These are phyloP conservation scores for Pichia sorboxylosa DNA, from an alignment of 1,139 yeast genomes.

Conservation along the genomic window DNA sequence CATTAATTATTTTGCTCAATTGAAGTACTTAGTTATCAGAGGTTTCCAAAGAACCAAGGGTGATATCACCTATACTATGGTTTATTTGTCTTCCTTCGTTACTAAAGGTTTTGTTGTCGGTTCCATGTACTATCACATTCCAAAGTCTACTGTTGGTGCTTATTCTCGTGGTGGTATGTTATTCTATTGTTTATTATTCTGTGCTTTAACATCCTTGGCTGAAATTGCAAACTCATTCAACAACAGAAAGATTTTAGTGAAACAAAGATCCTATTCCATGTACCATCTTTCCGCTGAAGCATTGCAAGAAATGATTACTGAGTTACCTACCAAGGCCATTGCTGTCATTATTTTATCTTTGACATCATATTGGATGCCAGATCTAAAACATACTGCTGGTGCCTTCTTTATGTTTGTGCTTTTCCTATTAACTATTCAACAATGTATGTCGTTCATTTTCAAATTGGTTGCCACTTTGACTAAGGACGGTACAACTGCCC, in stretches of 20 bases:
- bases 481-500: slow-evolving; percentile 47
- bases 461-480: slow-evolving; percentile 50
- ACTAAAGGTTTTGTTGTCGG: slow-evolving; percentile 44
- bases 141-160: slow-evolving; percentile 35
- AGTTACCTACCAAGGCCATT: slow-evolving; percentile 37
- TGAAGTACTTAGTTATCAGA: slow-evolving; percentile 35
- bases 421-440: slow-evolving; percentile 29
- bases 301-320: slow-evolving; percentile 33
- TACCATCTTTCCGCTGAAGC: slow-evolving; percentile 54
- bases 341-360: slow-evolving; percentile 34
- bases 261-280: slow-evolving; percentile 44
- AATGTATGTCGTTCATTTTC: slow-evolving; percentile 40
- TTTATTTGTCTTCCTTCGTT: slow-evolving; percentile 31
- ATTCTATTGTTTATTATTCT: slow-evolving; percentile 41
- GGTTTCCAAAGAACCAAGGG: slow-evolving; percentile 35
- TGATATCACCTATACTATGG: slow-evolving; percentile 35
- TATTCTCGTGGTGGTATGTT: slow-evolving; percentile 49
- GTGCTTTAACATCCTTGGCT: slow-evolving; percentile 44
- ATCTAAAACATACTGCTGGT: slow-evolving; percentile 40
- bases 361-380: slow-evolving; percentile 40
- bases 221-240: slow-evolving; percentile 39
- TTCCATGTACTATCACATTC: slow-evolving; percentile 37
- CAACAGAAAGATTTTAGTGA: slow-evolving; percentile 41
- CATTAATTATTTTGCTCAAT: slow-evolving; percentile 34
- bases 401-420: slow-evolving; percentile 41